Percentiles rank a stretch among this genome's conserved stretches.
Conservation (phyloP, 2,329 filamentous ascomycete genomes). For the Aspergillus fumigatus region DNA sequence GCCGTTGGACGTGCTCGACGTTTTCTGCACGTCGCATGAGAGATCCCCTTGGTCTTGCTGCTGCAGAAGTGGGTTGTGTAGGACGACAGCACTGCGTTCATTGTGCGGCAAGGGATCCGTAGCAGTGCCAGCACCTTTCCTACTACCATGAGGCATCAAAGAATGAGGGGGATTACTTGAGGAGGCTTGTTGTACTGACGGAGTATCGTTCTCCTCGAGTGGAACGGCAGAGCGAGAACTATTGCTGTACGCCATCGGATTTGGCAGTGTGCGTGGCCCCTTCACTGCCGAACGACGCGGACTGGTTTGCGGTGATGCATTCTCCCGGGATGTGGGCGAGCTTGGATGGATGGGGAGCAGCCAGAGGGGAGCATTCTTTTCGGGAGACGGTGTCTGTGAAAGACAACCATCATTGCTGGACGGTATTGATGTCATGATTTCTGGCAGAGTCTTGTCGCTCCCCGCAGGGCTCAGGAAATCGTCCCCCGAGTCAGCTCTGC, state of each 20-base stretch:
- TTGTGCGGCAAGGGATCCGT: background rate
- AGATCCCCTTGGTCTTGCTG: background rate
- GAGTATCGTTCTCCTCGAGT: slow-evolving; percentile 10
- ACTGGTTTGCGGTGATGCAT: slow-evolving; percentile 21
- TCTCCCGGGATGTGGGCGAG: slow-evolving; percentile 23
- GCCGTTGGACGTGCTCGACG: slow-evolving; percentile 15
- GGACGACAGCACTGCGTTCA: background rate
- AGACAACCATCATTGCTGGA: slow-evolving; percentile 12
- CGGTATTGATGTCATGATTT: slow-evolving; percentile 23
- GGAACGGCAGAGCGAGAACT: slow-evolving; percentile 11
- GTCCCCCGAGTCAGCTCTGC: slow-evolving; percentile 10
- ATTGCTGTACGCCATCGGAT: slow-evolving; percentile 17
- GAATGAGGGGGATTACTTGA: slow-evolving; percentile 7
- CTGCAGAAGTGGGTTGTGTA: slow-evolving; percentile 1
- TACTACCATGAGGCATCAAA: background rate
- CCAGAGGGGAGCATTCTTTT: slow-evolving; percentile 24
- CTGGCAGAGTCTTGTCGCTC: slow-evolving; percentile 21
- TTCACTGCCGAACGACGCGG: slow-evolving; percentile 30
- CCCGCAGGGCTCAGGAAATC: slow-evolving; percentile 10
- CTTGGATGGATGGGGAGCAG: slow-evolving; percentile 15
- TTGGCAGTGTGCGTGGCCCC: slow-evolving; percentile 31
- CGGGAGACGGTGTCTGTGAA: slow-evolving; percentile 28
- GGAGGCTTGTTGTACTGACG: slow-evolving; percentile 4
- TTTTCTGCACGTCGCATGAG: slow-evolving; percentile 7
- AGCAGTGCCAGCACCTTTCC: background rate